Percentiles rank a stretch among this genome's conserved stretches.
Evolutionary conservation across 306 rosid genomes (phyloP).

Genomic region (Cucurbita ficifolia): DNA sequence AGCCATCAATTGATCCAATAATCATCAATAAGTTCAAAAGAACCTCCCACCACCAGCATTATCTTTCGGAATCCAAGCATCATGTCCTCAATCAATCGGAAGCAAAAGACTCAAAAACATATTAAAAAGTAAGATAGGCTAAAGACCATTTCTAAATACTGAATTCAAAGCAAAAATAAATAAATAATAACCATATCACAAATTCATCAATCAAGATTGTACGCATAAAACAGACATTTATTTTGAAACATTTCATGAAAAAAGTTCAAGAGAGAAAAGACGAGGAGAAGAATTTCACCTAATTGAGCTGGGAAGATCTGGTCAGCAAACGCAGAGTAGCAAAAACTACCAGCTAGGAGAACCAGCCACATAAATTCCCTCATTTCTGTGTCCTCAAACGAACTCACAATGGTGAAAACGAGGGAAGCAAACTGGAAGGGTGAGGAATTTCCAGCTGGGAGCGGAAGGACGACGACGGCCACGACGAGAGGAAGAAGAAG

Average conservation of each 20-base stretch:
- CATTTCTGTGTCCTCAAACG: slow-evolving; percentile 15
- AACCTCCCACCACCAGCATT: too few species aligned
- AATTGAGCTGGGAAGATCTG: slow-evolving; percentile 44
- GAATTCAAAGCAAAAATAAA: too few species aligned
- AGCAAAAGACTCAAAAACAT: too few species aligned
- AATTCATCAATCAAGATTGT: neutral
- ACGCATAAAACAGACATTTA: too few species aligned
- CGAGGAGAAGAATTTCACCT: slow-evolving; percentile 21
- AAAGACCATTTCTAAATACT: too few species aligned
- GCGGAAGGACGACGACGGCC: neutral
- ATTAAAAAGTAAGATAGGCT: too few species aligned
- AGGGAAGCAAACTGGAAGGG: neutral
- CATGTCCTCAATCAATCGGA: too few species aligned
- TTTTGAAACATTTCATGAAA: neutral
- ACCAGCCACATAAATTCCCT: slow-evolving; percentile 15
- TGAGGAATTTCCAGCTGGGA: neutral
- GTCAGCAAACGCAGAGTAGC: slow-evolving; percentile 28
- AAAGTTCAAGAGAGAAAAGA: neutral
- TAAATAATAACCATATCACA: too few species aligned
- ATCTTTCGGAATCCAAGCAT: too few species aligned
- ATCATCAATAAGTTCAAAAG: too few species aligned
- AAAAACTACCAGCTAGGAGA: slow-evolving; percentile 13
- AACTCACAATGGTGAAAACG: neutral
- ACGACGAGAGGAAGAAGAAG: neutral
- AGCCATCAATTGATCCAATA: too few species aligned